Conservation (phyloP, 2,329 filamentous ascomycete species). For the Polytolypa hystricis region DNA sequence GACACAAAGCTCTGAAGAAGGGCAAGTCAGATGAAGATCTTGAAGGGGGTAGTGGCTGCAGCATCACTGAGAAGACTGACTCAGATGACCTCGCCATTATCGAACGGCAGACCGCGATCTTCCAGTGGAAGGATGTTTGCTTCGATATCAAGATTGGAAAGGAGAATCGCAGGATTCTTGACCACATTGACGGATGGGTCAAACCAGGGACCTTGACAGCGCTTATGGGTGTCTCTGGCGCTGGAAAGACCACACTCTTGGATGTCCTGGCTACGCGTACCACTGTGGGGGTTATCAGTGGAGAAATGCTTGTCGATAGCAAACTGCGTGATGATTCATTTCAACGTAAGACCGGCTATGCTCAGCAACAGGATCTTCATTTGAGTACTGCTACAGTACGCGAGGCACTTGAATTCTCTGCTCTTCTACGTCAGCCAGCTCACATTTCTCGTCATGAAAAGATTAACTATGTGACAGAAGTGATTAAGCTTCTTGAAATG, state of each 20-base stretch:
- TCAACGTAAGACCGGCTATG: conserved; percentile 76
- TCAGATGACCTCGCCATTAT: not conserved
- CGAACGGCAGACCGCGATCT: conserved; percentile 44
- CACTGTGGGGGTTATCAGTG: conserved; percentile 80
- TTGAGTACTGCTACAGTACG: conserved; percentile 73
- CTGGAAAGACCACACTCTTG: conserved; percentile 82
- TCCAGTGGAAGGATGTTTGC: conserved; percentile 76
- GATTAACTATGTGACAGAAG: conserved; percentile 74
- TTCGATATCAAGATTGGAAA: conserved; percentile 73
- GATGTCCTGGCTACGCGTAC: conserved; percentile 76
- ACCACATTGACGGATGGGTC: conserved; percentile 84
- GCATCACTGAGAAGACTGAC: conserved; percentile 23
- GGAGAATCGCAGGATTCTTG: conserved; percentile 62
- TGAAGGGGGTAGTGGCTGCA: conserved; percentile 17
- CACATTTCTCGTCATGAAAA: conserved; percentile 63
- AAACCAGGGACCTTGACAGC: conserved; percentile 84
- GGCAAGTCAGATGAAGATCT: conserved; percentile 8
- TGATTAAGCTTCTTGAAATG: conserved; percentile 87
- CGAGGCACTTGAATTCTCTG: conserved; percentile 77
- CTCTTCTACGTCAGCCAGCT: conserved; percentile 70
- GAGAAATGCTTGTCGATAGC: conserved; percentile 76
- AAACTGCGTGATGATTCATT: conserved; percentile 60
- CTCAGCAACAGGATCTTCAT: conserved; percentile 73
- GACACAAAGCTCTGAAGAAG: conserved; percentile 45
- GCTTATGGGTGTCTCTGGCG: conserved; percentile 77